Percentiles rank a stretch among this genome's conserved stretches.
Evolutionary conservation across 345 rosid species (phyloP).

Genomic region (Limnanthes douglasii): DNA sequence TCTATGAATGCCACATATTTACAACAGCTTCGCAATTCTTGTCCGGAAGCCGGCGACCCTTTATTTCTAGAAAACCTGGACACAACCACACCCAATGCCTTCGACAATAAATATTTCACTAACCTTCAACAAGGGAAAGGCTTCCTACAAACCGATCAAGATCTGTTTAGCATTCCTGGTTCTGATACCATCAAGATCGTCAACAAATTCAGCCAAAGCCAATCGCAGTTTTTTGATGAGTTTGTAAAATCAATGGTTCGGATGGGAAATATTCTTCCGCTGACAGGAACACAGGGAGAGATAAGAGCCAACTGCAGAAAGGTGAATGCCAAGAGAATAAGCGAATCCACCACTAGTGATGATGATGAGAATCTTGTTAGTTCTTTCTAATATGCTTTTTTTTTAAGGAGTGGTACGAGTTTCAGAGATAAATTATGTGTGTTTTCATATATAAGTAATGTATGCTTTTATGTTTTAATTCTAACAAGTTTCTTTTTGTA

Average conservation of each 20-base stretch:
- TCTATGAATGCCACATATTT: background rate
- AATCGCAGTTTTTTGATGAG: background rate
- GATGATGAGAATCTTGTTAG: no score
- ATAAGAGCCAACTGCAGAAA: background rate
- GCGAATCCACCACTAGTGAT: no score
- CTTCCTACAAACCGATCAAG: background rate
- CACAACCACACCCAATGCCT: background rate
- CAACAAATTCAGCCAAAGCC: background rate
- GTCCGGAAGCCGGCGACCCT: background rate
- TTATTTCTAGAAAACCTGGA: background rate
- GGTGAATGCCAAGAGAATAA: no score
- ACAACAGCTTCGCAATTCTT: background rate
- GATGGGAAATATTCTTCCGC: background rate
- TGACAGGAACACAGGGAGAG: background rate
- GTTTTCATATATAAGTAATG: no score
- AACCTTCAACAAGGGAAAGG: background rate
- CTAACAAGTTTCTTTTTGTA: no score
- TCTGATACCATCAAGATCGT: background rate
- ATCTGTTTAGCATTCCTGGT: background rate
- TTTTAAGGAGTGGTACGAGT: no score
- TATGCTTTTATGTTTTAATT: no score
- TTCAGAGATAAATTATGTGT: no score
- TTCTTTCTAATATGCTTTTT: no score
- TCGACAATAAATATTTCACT: background rate
- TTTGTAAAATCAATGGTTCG: background rate